Evolutionary conservation across 2,329 filamentous ascomycete species (phyloP), one percentile per base, ranked within the genome.

Genomic region (Trichoderma atroviride): DNA sequence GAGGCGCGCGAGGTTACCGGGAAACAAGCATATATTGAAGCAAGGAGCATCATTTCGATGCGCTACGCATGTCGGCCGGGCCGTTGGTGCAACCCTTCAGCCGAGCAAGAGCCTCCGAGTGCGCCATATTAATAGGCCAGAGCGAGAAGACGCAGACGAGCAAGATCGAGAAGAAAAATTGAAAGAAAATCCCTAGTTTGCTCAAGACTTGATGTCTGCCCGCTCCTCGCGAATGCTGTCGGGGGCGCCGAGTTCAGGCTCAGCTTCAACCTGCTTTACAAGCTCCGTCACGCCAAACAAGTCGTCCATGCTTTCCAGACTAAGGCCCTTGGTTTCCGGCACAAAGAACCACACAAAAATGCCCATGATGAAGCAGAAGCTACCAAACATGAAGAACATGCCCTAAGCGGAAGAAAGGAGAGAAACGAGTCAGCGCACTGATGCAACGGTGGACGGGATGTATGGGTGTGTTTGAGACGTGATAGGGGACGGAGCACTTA

Each of bases 351-450:
- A 91, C 52, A 89, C 87, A 75, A 90, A 91, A 65, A 89, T 71
- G 71, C 87, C 86, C 87, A 92, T 91, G 73, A 83, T 76, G 74
- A 89, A 84, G 77, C 88, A 89, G 78, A 92, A 92, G 66, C 79
- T 84, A 11, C 88, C 86, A 77, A 91, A 92, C 74, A 91, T 88
- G 76, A 92, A 86, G 79, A 91, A 92, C 33, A 89, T 89, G 35
- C 87, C 88, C 80, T 81, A 47, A 0, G 5, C 37, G 24, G 57
- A 29, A 43, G 35, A 19, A n/a, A 52, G 7, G 19, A 57, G n/a
- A 22, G 27, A 7, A 22, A n/a, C 53, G 40, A 40, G 56, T 63
- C 16, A 66, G 50, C 33, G 47, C 33, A 16, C 22, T 14, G 22
- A 9, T 33, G 4, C 11, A 35, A 35, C 3, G 11, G 33, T 3